A percentile compares a stretch with the other conserved stretches of the same genome.
Conservation (phyloP, 2,329 filamentous ascomycete species). For the Hortaea sp. region DNA sequence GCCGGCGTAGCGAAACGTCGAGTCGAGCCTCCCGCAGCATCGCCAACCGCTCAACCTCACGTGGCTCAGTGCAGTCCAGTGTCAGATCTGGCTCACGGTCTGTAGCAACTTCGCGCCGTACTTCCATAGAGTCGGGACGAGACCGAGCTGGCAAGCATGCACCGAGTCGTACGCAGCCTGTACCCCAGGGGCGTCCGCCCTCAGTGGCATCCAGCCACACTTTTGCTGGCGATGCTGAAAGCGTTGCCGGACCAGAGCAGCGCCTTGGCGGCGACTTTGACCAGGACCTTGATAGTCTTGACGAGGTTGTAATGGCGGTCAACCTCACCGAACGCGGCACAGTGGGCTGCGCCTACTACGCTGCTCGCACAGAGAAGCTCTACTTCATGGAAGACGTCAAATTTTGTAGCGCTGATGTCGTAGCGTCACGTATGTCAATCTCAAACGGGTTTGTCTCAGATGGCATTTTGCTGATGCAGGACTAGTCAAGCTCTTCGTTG, state of each 20-base stretch:
- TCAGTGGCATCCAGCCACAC: conserved; percentile 10
- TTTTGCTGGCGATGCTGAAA: conserved; percentile 5
- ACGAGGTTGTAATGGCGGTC: conserved; percentile 70
- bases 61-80: background rate
- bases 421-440: conserved; percentile 33
- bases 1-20: conserved; percentile 4
- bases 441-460: background rate
- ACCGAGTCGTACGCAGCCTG: background rate
- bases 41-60: conserved; percentile 1
- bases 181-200: conserved; percentile 3
- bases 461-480: background rate
- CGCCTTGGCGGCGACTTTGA: conserved; percentile 6
- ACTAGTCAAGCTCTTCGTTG: conserved; percentile 50
- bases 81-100: conserved; percentile 9
- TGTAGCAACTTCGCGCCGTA: conserved; percentile 5
- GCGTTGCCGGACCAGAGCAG: conserved; percentile 5
- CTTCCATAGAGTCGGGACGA: conserved; percentile 3
- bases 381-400: conserved; percentile 69
- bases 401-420: conserved; percentile 55
- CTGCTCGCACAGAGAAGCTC: conserved; percentile 57
- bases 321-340: conserved; percentile 60
- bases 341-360: conserved; percentile 78
- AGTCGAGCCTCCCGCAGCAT: conserved; percentile 1
- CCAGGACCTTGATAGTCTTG: conserved; percentile 37
- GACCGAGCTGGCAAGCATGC: background rate